These are phyloP conservation scores for Saccharomycopsis oosterbeekiorum DNA, from an alignment of 805 yeast genomes.

Conservation along the genomic window DNA sequence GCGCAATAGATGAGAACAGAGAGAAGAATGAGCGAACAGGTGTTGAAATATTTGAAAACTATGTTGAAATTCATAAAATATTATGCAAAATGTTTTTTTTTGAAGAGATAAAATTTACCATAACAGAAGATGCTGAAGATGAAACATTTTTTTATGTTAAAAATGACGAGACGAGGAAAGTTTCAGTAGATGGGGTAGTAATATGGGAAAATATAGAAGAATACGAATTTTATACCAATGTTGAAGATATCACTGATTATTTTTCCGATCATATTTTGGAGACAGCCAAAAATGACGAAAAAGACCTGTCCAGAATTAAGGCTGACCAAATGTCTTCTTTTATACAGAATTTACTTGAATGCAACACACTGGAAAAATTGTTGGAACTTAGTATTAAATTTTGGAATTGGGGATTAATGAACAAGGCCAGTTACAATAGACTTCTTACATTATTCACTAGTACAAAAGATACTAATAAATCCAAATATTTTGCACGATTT, in stretches of 20 bases:
- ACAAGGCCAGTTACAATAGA: conserved; percentile 62
- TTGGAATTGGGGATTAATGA: conserved; percentile 44
- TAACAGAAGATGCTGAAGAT: conserved; percentile 22
- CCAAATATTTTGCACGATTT: conserved; percentile 53
- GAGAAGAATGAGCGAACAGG: background rate
- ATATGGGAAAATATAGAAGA: conserved; percentile 35
- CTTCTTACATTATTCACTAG: conserved; percentile 47
- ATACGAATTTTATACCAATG: conserved; percentile 50
- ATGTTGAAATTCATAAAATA: conserved; percentile 30
- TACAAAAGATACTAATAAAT: conserved; percentile 35
- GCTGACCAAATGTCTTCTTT: conserved; percentile 31
- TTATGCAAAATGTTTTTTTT: conserved; percentile 22
- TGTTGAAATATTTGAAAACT: background rate
- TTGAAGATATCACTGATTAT: conserved; percentile 29
- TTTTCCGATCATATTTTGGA: background rate
- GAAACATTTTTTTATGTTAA: conserved; percentile 20
- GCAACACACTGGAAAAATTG: conserved; percentile 37
- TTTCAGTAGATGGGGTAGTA: background rate
- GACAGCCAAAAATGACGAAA: background rate
- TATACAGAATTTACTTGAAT: conserved; percentile 33
- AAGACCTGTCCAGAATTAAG: conserved; percentile 1
- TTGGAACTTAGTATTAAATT: conserved; percentile 39
- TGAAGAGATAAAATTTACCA: conserved; percentile 11
- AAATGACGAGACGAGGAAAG: conserved; percentile 5
- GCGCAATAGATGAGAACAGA: background rate